Conservation (phyloP, 495 filamentous ascomycete species). For the Letharia columbiana region DNA sequence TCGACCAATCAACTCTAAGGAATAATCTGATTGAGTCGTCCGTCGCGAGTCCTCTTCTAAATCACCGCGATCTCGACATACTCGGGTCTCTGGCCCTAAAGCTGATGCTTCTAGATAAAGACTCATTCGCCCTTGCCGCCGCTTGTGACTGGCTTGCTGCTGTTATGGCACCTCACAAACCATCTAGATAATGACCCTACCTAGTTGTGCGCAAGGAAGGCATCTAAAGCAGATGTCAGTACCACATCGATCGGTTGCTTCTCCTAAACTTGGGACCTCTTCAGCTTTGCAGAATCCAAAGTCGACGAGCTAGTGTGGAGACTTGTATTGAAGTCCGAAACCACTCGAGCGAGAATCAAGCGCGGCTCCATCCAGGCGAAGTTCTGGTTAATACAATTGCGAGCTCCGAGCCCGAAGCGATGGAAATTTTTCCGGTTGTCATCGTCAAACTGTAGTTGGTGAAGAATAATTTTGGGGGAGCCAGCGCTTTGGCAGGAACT, state of each 20-base stretch:
- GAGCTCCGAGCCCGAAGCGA: slow-evolving; percentile 49
- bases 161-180: not conserved
- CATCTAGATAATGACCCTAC: not conserved
- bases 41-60: too few relatives aligned
- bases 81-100: too few relatives aligned
- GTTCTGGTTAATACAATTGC: slow-evolving; percentile 54
- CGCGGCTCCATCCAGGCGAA: slow-evolving; percentile 41
- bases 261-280: not conserved
- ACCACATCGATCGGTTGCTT: not conserved
- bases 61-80: too few relatives aligned
- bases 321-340: slow-evolving; percentile 10
- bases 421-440: slow-evolving; percentile 32
- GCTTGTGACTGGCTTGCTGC: not conserved
- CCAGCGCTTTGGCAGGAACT: slow-evolving; percentile 1
- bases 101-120: not conserved
- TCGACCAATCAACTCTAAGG: not conserved
- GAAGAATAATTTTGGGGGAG: not conserved
- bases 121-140: not conserved
- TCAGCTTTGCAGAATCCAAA: not conserved
- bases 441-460: not conserved
- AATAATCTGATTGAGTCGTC: not conserved
- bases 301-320: too few relatives aligned
- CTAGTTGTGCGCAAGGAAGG: not conserved
- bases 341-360: slow-evolving; percentile 32
- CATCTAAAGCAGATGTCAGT: not conserved